Base-by-base conservation (phyloP, 2,329 filamentous ascomycete genomes). In the Lomentospora prolificans region DNA sequence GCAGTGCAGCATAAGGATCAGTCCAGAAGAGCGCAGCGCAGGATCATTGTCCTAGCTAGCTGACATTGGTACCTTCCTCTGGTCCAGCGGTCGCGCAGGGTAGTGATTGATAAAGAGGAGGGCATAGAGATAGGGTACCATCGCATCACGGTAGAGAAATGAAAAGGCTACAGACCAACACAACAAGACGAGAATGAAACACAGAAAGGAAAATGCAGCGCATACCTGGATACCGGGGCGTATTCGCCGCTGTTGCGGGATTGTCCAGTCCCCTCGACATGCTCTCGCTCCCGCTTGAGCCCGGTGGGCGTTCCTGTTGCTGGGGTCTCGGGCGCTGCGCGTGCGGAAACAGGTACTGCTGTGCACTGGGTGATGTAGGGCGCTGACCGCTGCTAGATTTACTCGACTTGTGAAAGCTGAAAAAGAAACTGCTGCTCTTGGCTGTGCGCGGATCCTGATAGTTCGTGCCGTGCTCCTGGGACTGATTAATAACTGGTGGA, bases 351-450 rank as follows among this genome's bases (percentile, higher is more conserved):
- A 51, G 57, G 22, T 58, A 57, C 36, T 57, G 58, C n/a, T 55
- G 53, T 61, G 54, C 55, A 14, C 6, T 48, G 22, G 44, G 44
- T 12, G 48, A 51, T 17, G 12, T 51, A 10, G 48, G 25, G 4
- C 48, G 48, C 12, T 31, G 25, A 22, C 48, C 25, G 25, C 28
- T 17, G 14, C 51, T 53, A 14, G 50, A 51, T 25, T 53, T 53
- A 30, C 30, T 36, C 14, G 51, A 53, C 30, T 53, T 53, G 51
- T 53, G 51, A 30, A 53, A 39, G 27, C 31, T 53, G 62, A 78
- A 77, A 57, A 72, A 70, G 66, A 79, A 78, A 60, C 73, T 72
- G 62, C 72, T 72, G 63, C 75, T 77, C 57, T 72, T 69, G n/a
- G 69, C 60, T 61, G 73, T 75, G 54, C 68, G 70, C 60, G 67